These are phyloP conservation scores for Hymenoscyphus fructigenus DNA, from an alignment of 2,329 filamentous ascomycete species.

Conservation along the genomic window DNA sequence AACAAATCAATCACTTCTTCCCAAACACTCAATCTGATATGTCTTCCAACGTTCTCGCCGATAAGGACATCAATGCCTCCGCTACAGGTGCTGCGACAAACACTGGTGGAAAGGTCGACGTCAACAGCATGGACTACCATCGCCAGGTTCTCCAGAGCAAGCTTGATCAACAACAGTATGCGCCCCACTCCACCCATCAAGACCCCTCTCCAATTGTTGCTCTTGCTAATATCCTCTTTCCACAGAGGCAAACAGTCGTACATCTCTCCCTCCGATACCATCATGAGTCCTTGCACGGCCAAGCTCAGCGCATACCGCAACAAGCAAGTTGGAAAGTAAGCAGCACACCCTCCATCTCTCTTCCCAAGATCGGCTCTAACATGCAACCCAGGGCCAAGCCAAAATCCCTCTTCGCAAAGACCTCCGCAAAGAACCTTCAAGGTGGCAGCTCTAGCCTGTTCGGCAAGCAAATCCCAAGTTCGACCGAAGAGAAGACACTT, in stretches of 20 bases:
- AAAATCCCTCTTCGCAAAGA: conserved; percentile 66
- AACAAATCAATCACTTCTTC: conserved; percentile 1
- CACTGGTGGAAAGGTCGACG: conserved; percentile 42
- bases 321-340: conserved; percentile 77
- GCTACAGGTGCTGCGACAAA: conserved; percentile 39
- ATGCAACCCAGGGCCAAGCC: conserved; percentile 55
- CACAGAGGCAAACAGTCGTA: conserved; percentile 46
- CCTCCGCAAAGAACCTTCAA: conserved; percentile 61
- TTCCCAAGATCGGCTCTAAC: not conserved
- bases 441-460: conserved; percentile 26
- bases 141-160: conserved; percentile 72
- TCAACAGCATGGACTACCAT: conserved; percentile 75
- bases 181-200: conserved; percentile 18
- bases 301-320: conserved; percentile 79
- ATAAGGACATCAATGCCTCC: conserved; percentile 64
- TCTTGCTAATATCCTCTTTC: conserved; percentile 30
- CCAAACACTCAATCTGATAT: conserved; percentile 40
- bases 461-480: conserved; percentile 23
- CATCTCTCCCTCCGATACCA: conserved; percentile 82
- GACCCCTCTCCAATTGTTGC: not conserved
- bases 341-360: conserved; percentile 23
- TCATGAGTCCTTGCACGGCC: conserved; percentile 82
- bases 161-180: conserved; percentile 66
- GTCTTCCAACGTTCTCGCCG: conserved; percentile 60
- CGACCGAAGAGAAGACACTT: conserved; percentile 22